Conservation (phyloP, 2,329 filamentous ascomycete species). For the Penicillium carneum region DNA sequence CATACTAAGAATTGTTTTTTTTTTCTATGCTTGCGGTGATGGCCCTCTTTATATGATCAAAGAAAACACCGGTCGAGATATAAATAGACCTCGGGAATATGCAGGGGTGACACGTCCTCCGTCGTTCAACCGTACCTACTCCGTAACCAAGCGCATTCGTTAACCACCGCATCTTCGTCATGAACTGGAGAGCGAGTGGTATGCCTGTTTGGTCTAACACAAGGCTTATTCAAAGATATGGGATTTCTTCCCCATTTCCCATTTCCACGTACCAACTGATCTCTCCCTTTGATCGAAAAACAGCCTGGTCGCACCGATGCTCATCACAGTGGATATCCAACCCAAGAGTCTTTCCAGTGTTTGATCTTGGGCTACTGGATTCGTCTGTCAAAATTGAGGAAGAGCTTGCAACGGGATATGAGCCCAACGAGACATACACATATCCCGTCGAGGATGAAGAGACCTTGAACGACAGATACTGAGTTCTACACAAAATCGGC, state of each 20-base stretch:
- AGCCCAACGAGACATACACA: constrained; percentile 29
- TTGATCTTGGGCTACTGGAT: constrained; percentile 20
- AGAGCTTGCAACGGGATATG: constrained; percentile 27
- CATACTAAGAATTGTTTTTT: neutral
- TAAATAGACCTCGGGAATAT: constrained; percentile 11
- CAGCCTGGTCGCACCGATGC: neutral
- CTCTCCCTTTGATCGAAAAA: neutral
- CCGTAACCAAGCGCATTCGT: neutral
- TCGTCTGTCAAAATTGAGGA: constrained; percentile 21
- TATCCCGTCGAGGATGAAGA: constrained; percentile 29
- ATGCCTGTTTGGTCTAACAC: neutral
- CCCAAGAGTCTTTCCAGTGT: constrained; percentile 19
- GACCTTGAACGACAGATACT: constrained; percentile 34
- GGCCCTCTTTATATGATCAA: neutral
- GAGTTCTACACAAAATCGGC: constrained; percentile 37
- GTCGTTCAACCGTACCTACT: neutral
- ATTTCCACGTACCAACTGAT: neutral
- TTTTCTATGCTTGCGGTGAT: neutral
- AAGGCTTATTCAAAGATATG: neutral
- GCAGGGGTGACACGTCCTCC: constrained; percentile 11
- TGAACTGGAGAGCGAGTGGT: constrained; percentile 3
- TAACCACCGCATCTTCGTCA: constrained; percentile 3
- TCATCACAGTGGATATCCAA: constrained; percentile 18
- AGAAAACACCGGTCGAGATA: neutral
- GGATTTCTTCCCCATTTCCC: neutral